Percentiles rank a stretch among this genome's conserved stretches.
These are phyloP conservation scores for Backusella tarrabulga DNA, from an alignment of 192 early-diverging fungal genomes.

Conservation along the genomic window DNA sequence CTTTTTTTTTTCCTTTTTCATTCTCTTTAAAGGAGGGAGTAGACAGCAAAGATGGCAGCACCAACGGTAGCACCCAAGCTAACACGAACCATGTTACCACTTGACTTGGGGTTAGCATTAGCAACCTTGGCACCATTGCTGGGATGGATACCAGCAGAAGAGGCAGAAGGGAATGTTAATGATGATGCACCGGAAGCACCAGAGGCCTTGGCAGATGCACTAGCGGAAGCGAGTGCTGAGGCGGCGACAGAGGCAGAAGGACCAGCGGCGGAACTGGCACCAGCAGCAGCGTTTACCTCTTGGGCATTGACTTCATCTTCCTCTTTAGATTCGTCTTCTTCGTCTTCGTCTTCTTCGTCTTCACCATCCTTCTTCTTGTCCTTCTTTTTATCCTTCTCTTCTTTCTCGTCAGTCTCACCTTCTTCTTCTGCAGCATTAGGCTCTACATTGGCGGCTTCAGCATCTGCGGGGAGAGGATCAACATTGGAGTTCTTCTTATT, in stretches of 20 bases:
- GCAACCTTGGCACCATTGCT: not conserved
- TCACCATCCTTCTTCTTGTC: not conserved
- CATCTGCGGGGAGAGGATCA: not conserved
- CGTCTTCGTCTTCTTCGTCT: not conserved
- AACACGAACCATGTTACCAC: not conserved
- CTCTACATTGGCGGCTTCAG: not conserved
- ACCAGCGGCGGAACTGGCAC: not conserved
- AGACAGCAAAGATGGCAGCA: not conserved
- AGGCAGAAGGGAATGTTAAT: not conserved
- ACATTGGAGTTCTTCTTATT: not conserved
- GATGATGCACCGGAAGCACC: not conserved
- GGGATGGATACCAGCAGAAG: not conserved
- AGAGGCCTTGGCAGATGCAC: not conserved
- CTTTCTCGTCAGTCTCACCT: not conserved
- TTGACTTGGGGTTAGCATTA: constrained; percentile 4
- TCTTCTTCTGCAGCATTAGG: not conserved
- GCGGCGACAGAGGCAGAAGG: not conserved
- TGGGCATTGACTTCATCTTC: not conserved
- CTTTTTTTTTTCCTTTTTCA: not conserved
- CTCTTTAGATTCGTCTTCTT: not conserved
- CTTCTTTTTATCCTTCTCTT: not conserved
- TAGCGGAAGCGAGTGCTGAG: not conserved
- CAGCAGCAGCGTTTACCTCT: not conserved
- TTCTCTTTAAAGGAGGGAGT: not conserved
- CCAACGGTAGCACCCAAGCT: not conserved